phyloP scores from a whole-genome alignment of 805 yeast species.

The Candida rishiriensis region DNA sequence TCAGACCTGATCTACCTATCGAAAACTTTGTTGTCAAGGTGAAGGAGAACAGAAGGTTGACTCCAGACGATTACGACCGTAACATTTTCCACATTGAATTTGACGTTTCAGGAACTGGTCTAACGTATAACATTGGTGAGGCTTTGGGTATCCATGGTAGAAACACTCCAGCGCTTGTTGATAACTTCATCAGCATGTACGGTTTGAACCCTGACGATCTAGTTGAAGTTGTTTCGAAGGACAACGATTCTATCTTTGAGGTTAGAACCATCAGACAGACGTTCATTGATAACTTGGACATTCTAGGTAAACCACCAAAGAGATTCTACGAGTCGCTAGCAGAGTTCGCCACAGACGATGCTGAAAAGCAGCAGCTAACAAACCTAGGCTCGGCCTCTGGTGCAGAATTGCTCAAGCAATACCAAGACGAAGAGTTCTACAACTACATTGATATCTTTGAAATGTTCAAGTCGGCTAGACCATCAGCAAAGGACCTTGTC shows the following conservation, averaged over 20 bases:
- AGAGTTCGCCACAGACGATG: constrained; percentile 63
- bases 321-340: constrained; percentile 84
- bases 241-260: constrained; percentile 53
- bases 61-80: constrained; percentile 86
- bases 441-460: constrained; percentile 78
- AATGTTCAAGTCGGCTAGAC: constrained; percentile 78
- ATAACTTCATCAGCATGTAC: constrained; percentile 63
- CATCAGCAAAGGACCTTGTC: constrained; percentile 63
- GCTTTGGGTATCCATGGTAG: constrained; percentile 95
- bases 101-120: constrained; percentile 84
- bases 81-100: constrained; percentile 96
- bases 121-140: constrained; percentile 91
- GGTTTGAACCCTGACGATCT: constrained; percentile 66
- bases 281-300: constrained; percentile 73
- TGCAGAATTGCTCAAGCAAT: constrained; percentile 76
- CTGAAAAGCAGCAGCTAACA: constrained; percentile 57
- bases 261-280: constrained; percentile 80
- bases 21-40: constrained; percentile 84
- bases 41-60: constrained; percentile 85
- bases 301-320: constrained; percentile 95
- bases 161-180: constrained; percentile 63
- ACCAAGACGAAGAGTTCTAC: constrained; percentile 78
- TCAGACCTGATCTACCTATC: constrained; percentile 89
- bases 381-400: constrained; percentile 74
- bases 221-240: constrained; percentile 68